phyloP scores from a whole-genome alignment of 2,329 filamentous ascomycete genomes.

The Ascocoryne sarcoides region DNA sequence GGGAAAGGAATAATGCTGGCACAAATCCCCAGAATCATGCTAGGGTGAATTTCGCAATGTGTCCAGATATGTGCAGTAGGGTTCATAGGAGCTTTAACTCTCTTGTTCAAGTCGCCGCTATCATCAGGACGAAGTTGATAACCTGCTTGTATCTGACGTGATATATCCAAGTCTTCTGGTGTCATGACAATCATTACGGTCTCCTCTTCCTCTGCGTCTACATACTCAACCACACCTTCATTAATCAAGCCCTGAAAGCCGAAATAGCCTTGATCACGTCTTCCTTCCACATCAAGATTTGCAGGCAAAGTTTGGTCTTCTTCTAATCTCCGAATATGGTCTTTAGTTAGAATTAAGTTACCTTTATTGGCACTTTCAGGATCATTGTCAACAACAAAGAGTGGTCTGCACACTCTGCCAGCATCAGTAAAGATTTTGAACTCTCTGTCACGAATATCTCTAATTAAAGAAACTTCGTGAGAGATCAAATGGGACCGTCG shows the following conservation, averaged over 20 bases:
- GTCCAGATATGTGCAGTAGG: slow-evolving; percentile 87
- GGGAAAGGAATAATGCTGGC: slow-evolving; percentile 99
- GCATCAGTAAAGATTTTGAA: slow-evolving; percentile 99
- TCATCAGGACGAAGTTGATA: slow-evolving; percentile 52
- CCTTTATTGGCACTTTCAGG: slow-evolving; percentile 65
- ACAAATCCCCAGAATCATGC: slow-evolving; percentile 97
- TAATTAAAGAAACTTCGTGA: slow-evolving; percentile 86
- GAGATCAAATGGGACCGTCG: slow-evolving; percentile 77
- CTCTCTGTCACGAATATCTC: slow-evolving; percentile 93
- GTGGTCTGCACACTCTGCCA: slow-evolving; percentile 83
- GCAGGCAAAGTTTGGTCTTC: slow-evolving; percentile 58
- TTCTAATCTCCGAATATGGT: slow-evolving; percentile 71
- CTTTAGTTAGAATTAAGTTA: slow-evolving; percentile 72
- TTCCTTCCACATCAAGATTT: slow-evolving; percentile 50
- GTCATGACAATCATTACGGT: slow-evolving; percentile 99
- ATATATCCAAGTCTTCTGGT: slow-evolving; percentile 82
- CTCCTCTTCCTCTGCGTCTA: slow-evolving; percentile 97
- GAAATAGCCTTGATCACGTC: slow-evolving; percentile 51
- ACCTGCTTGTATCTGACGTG: slow-evolving; percentile 60
- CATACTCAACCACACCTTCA: slow-evolving; percentile 83
- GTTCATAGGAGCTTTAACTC: slow-evolving; percentile 82
- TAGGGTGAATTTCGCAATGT: slow-evolving; percentile 97
- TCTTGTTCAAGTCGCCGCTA: slow-evolving; percentile 66
- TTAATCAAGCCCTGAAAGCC: slow-evolving; percentile 84
- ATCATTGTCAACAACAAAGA: slow-evolving; percentile 90